Conservation (phyloP, 2,329 filamentous ascomycete genomes). For the Botrytis elliptica region DNA sequence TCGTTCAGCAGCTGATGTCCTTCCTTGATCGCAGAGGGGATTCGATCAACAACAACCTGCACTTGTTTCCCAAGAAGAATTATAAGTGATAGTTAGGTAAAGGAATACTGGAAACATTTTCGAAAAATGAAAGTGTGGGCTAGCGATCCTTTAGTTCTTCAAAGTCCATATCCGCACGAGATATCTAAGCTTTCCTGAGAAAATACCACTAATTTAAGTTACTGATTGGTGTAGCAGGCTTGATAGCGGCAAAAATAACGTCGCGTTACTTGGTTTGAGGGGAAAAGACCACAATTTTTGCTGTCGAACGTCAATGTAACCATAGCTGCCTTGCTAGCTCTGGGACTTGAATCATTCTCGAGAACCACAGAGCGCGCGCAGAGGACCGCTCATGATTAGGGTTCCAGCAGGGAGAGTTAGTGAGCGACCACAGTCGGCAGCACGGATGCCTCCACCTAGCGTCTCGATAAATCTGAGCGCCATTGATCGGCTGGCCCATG, state of each 20-base stretch:
- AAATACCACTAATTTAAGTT: neutral
- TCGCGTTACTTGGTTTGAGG: neutral
- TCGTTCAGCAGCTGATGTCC: too few species aligned
- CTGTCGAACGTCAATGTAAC: neutral
- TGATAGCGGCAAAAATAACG: neutral
- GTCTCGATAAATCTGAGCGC: too few species aligned
- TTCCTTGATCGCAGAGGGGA: neutral
- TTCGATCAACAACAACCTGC: neutral
- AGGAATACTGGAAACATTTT: too few species aligned
- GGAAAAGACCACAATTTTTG: neutral
- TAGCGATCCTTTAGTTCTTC: neutral
- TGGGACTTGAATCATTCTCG: rapidly evolving
- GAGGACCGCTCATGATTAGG: too few species aligned
- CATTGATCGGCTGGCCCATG: too few species aligned
- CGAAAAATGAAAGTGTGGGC: too few species aligned
- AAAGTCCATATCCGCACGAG: rapidly evolving
- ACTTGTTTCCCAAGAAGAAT: too few species aligned
- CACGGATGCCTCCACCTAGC: too few species aligned
- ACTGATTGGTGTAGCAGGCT: neutral
- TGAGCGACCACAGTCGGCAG: too few species aligned
- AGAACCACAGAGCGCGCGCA: too few species aligned
- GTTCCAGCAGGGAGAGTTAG: too few species aligned
- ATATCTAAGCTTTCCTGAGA: neutral
- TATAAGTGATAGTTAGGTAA: too few species aligned
- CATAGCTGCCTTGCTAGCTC: neutral